Percentiles rank a stretch among this genome's conserved stretches.
phyloP scores from a whole-genome alignment of 1,284 basidiomycete genomes.

The Trichosporon coremiiforme region DNA sequence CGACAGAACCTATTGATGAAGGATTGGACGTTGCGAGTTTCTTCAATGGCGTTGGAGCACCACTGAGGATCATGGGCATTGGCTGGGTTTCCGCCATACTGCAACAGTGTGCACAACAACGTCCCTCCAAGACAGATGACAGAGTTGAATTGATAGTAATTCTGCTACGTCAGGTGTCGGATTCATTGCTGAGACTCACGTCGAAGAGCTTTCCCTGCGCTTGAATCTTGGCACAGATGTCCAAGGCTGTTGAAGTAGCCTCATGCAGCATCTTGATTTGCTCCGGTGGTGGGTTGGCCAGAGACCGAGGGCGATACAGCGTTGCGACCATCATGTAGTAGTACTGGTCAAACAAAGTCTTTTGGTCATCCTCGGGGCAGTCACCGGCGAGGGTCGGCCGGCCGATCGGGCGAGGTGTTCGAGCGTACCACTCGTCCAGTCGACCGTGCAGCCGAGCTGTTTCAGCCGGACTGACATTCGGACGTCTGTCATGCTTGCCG shows the following conservation, averaged over 20 bases:
- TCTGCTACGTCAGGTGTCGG: background rate
- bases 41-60: background rate
- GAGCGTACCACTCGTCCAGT: constrained; percentile 16
- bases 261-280: constrained; percentile 14
- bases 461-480: background rate
- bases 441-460: constrained; percentile 10
- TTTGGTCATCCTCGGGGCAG: constrained; percentile 6
- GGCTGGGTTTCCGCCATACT: constrained; percentile 6
- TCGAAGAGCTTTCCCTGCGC: constrained; percentile 14
- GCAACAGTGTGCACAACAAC: background rate
- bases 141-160: constrained; percentile 18
- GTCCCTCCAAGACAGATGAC: constrained; percentile 10
- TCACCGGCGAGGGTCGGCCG: background rate
- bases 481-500: background rate
- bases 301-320: background rate
- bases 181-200: background rate
- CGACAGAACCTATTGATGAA: constrained; percentile 15
- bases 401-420: constrained; percentile 1
- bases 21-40: background rate
- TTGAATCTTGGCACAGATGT: constrained; percentile 10
- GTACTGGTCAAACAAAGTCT: constrained; percentile 16
- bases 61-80: constrained; percentile 10
- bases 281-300: background rate
- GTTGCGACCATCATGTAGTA: constrained; percentile 12
- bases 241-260: background rate